phyloP scores from a whole-genome alignment of 1,284 basidiomycete species.

The Cryptococcus sp. region DNA sequence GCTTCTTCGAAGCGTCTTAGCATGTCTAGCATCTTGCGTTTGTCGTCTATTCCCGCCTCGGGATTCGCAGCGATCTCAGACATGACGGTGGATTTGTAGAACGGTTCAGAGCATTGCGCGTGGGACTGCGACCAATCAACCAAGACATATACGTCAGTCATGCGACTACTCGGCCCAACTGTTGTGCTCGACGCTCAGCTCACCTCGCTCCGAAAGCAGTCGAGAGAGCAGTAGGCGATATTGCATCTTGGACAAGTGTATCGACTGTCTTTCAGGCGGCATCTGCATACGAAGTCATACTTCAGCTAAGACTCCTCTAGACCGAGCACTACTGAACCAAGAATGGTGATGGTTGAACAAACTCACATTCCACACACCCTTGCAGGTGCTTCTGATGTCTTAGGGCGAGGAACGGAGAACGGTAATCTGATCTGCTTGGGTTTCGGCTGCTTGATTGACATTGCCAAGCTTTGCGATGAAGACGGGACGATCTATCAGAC shows the following conservation, averaged over 20 bases:
- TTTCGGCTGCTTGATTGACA: constrained; percentile 50
- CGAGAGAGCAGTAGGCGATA: constrained; percentile 50
- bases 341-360: background rate
- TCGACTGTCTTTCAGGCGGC: constrained; percentile 41
- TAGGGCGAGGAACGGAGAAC: constrained; percentile 43
- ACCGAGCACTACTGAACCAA: no score
- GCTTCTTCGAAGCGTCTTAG: constrained; percentile 47
- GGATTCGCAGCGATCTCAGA: constrained; percentile 42
- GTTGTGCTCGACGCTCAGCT: constrained; percentile 6
- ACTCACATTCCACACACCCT: constrained; percentile 47
- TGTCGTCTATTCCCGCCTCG: constrained; percentile 39
- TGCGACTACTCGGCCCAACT: background rate
- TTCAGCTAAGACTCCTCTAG: background rate
- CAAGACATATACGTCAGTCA: background rate
- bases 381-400: constrained; percentile 19
- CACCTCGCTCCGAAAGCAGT: constrained; percentile 47
- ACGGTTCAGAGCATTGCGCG: constrained; percentile 52
- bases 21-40: constrained; percentile 50
- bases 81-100: constrained; percentile 47
- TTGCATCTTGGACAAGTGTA: constrained; percentile 54
- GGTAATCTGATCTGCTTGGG: constrained; percentile 45
- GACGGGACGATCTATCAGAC: constrained; percentile 58
- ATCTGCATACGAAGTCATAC: constrained; percentile 28
- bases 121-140: constrained; percentile 31
- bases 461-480: constrained; percentile 58